phyloP scores from a whole-genome alignment of 441 rosid species.

The Adansonia madagascariensis region DNA sequence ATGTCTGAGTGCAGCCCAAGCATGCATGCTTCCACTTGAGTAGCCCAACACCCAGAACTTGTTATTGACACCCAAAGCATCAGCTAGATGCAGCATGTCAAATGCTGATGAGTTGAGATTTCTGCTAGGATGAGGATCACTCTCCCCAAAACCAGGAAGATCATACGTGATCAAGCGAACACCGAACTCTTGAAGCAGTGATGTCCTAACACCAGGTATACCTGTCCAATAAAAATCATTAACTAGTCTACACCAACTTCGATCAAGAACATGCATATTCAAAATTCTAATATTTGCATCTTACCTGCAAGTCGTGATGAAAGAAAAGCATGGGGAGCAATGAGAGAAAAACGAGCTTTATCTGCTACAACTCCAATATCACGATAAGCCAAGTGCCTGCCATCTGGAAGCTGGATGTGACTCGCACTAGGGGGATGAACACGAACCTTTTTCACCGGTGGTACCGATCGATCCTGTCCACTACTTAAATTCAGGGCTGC shows the following conservation, averaged over 20 bases:
- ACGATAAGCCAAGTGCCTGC: slow-evolving; percentile 79
- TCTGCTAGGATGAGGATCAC: slow-evolving; percentile 68
- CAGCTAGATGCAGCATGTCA: slow-evolving; percentile 58
- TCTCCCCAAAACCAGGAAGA: slow-evolving; percentile 84
- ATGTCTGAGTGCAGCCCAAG: slow-evolving; percentile 70
- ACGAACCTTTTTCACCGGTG: slow-evolving; percentile 53
- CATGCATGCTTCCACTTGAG: slow-evolving; percentile 69
- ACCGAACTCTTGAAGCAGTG: slow-evolving; percentile 75
- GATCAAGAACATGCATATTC: slow-evolving; percentile 14
- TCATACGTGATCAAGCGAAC: slow-evolving; percentile 68
- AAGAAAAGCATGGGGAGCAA: slow-evolving; percentile 83
- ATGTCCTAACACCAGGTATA: slow-evolving; percentile 73
- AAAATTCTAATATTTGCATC: background rate
- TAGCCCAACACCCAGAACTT: slow-evolving; percentile 72
- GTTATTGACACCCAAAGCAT: slow-evolving; percentile 50
- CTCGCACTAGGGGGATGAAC: slow-evolving; percentile 72
- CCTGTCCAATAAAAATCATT: slow-evolving; percentile 42
- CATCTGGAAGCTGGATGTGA: slow-evolving; percentile 83
- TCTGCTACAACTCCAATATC: slow-evolving; percentile 74
- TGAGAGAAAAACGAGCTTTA: slow-evolving; percentile 73
- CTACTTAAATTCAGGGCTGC: slow-evolving; percentile 69
- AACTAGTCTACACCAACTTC: slow-evolving; percentile 9
- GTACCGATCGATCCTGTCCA: slow-evolving; percentile 39
- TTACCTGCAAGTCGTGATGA: slow-evolving; percentile 92
- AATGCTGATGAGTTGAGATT: slow-evolving; percentile 66